Base-by-base conservation (phyloP, 768 basidiomycete species). In the Kwoniella sp. region DNA sequence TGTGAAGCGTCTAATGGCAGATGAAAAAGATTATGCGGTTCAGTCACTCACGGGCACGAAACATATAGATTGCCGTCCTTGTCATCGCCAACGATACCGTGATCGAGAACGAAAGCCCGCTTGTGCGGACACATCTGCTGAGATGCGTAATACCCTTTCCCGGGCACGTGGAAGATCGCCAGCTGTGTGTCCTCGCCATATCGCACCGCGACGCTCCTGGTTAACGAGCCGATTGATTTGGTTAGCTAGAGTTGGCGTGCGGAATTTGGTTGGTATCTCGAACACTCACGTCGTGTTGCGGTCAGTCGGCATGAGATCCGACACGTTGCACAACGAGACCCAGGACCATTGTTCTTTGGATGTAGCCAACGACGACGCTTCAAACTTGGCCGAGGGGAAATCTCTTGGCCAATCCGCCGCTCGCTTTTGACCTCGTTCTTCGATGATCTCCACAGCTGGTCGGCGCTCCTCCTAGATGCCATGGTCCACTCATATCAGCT, bases 351-450 rank as follows among this genome's bases (percentile, higher is more conserved):
- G 73, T 2, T 76, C 72, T 57, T 84, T 85, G 0, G 85, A 85
- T 0, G 84, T 82, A 1, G 74, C 60, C 47, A 87, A 70, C 52
- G 82, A 76, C 17, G 80, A 75, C 51, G 75, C 65, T 28, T 69
- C 67, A 54, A 71, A 68, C 55, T 64, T 66, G 56, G 65, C 65
- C 0, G 85, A 76, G 3, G 85, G 82, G 50, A 83, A 84, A 20
- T 82, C 81, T 73, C 87, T 86, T 0, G 88, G 85, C 89, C 89
- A 90, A 63, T 89, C 85, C 5, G 87, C 87, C 0, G 89, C 88
- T 25, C 88, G 84, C 13, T 77, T 69, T 69, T 90, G 89, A 2
- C 86, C 86, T 23, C 89, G 83, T 75, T 90, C 87, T 4, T 82
- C 72, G 62, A 88, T 84, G 20, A 82, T 74, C 73, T 90, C 89